Evolutionary conservation across 768 basidiomycete species (phyloP).

Genomic region (Baorangia bicolor): DNA sequence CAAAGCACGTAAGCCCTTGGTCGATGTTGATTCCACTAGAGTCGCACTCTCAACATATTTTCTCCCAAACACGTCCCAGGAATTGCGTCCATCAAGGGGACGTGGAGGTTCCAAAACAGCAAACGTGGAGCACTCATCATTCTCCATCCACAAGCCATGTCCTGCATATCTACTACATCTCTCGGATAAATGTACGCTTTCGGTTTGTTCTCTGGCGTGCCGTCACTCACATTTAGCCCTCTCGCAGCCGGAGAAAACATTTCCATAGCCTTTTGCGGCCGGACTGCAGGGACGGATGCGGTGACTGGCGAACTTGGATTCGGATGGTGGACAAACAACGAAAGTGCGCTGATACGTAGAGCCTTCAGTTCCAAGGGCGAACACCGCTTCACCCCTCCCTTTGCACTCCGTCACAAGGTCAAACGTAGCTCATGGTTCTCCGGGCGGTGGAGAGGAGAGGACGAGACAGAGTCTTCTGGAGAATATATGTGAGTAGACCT

Average conservation of each 20-base stretch:
- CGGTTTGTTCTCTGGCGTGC: neutral
- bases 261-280: constrained; percentile 9
- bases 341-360: constrained; percentile 3
- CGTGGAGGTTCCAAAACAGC: constrained; percentile 25
- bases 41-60: too few relatives aligned
- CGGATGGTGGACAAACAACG: constrained; percentile 6
- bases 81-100: constrained; percentile 26
- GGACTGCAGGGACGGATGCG: neutral
- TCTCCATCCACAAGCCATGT: constrained; percentile 27
- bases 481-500: constrained; percentile 10
- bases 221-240: neutral
- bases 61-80: constrained; percentile 3
- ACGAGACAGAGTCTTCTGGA: neutral
- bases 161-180: constrained; percentile 28
- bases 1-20: neutral
- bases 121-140: constrained; percentile 32
- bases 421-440: neutral
- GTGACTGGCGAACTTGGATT: neutral
- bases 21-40: neutral
- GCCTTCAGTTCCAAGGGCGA: neutral
- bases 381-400: constrained; percentile 9
- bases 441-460: constrained; percentile 1
- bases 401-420: constrained; percentile 7
- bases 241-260: constrained; percentile 9
- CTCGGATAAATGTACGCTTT: constrained; percentile 13